A percentile compares a stretch with the other conserved stretches of the same genome.
Evolutionary conservation across 2,329 filamentous ascomycete genomes (phyloP).

Genomic region (Arthrocladium fulminans): DNA sequence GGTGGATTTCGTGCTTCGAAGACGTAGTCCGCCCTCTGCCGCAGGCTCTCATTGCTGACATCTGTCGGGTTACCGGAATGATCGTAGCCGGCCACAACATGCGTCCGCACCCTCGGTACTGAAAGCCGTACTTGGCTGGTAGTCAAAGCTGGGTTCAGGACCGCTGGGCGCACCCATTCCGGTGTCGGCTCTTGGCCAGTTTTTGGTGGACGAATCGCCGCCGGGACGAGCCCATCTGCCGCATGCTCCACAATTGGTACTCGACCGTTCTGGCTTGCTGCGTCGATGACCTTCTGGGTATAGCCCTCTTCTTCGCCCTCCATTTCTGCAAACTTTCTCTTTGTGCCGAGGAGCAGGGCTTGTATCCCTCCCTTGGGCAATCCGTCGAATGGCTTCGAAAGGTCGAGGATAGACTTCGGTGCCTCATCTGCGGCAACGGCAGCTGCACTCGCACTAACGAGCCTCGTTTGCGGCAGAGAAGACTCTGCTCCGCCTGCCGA

Average conservation of each 20-base stretch:
- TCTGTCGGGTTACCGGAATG: slow-evolving; percentile 33
- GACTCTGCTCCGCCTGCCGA: slow-evolving; percentile 80
- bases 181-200: slow-evolving; percentile 61
- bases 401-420: slow-evolving; percentile 74
- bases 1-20: slow-evolving; percentile 82
- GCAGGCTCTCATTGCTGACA: slow-evolving; percentile 31
- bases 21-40: slow-evolving; percentile 60
- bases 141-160: slow-evolving; percentile 71
- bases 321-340: slow-evolving; percentile 66
- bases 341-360: slow-evolving; percentile 82
- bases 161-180: slow-evolving; percentile 77
- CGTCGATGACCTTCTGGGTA: slow-evolving; percentile 50
- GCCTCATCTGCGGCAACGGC: slow-evolving; percentile 43
- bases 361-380: slow-evolving; percentile 82
- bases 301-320: slow-evolving; percentile 67
- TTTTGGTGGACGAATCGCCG: slow-evolving; percentile 51
- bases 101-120: slow-evolving; percentile 73
- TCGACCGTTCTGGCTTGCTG: slow-evolving; percentile 56
- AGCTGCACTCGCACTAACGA: slow-evolving; percentile 66
- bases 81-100: slow-evolving; percentile 76
- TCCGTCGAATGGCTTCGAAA: slow-evolving; percentile 89
- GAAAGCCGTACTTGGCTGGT: slow-evolving; percentile 78
- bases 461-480: slow-evolving; percentile 76
- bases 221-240: slow-evolving; percentile 67
- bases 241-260: slow-evolving; percentile 68